Percentiles rank a stretch among this genome's conserved stretches.
Evolutionary conservation across 148 eudicot species (phyloP).

Genomic region (Fagopyrum tataricum): DNA sequence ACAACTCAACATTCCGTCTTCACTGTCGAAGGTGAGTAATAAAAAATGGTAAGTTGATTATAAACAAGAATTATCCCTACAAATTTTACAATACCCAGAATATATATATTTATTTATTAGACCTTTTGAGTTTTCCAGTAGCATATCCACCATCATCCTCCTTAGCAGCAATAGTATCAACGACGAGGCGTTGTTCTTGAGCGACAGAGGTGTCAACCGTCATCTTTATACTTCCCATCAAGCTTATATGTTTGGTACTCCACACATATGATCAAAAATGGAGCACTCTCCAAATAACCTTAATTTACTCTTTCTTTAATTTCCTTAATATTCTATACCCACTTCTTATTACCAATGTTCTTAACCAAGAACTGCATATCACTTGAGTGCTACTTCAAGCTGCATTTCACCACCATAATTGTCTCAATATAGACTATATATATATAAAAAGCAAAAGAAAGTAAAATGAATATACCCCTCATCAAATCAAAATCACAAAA

Average conservation of each 20-base stretch:
- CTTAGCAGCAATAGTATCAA: constrained; percentile 37
- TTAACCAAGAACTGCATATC: constrained; percentile 1
- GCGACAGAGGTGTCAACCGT: constrained; percentile 56
- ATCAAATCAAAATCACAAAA: neutral
- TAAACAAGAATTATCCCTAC: neutral
- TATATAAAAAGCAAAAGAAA: neutral
- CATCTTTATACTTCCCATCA: constrained; percentile 37
- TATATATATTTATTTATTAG: constrained; percentile 15
- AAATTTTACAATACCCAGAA: too few relatives aligned
- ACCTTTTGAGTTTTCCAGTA: constrained; percentile 90
- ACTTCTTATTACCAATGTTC: neutral
- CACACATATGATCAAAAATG: constrained; percentile 1
- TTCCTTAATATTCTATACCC: neutral
- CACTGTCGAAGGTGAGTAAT: constrained; percentile 48
- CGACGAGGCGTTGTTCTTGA: constrained; percentile 27
- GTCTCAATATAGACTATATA: neutral
- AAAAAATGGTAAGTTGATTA: constrained; percentile 18
- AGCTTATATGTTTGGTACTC: constrained; percentile 17
- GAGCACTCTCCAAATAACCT: constrained; percentile 1
- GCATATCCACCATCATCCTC: constrained; percentile 64
- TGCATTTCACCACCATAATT: neutral
- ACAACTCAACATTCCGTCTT: constrained; percentile 79
- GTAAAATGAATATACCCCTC: neutral
- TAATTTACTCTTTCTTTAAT: too few relatives aligned
- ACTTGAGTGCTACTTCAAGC: neutral